These are phyloP conservation scores for Megacollybia marginata DNA, from an alignment of 768 basidiomycete species.

Conservation along the genomic window DNA sequence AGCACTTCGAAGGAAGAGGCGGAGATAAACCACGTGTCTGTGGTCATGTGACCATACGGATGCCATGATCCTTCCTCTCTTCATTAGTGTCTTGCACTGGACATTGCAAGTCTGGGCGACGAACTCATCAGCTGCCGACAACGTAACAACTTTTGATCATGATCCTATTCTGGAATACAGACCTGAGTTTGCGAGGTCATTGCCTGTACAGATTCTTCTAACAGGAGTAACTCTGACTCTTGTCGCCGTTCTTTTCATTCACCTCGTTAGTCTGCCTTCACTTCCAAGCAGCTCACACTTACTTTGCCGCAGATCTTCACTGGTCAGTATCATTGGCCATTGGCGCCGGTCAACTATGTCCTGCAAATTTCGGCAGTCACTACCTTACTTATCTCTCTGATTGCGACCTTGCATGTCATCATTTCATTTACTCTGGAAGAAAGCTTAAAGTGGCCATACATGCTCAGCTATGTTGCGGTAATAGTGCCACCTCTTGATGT, in stretches of 20 bases:
- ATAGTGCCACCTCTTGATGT: slow-evolving; percentile 54
- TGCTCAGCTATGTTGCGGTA: slow-evolving; percentile 88
- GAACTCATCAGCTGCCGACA: background rate
- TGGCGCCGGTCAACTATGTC: slow-evolving; percentile 87
- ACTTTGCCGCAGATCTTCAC: slow-evolving; percentile 54
- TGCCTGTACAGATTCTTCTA: slow-evolving; percentile 86
- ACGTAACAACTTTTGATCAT: no score
- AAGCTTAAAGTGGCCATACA: slow-evolving; percentile 86
- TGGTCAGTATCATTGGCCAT: slow-evolving; percentile 91
- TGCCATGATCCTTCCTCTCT: no score
- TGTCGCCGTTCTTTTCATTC: slow-evolving; percentile 77
- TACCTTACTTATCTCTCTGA: slow-evolving; percentile 69
- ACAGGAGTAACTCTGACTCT: slow-evolving; percentile 83
- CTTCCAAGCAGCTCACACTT: no score
- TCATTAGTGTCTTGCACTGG: no score
- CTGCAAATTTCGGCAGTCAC: slow-evolving; percentile 82
- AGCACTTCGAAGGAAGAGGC: no score
- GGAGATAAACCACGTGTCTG: no score
- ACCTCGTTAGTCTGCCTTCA: slow-evolving; percentile 34
- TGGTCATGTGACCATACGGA: no score
- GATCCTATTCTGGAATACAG: slow-evolving; percentile 79
- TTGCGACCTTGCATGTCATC: slow-evolving; percentile 73
- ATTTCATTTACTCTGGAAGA: slow-evolving; percentile 50
- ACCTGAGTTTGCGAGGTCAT: slow-evolving; percentile 78
- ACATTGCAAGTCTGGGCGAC: no score